Evolutionary conservation across 768 basidiomycete species (phyloP), one percentile per base, ranked within the genome.

Genomic region (Amanita subjunquillea): DNA sequence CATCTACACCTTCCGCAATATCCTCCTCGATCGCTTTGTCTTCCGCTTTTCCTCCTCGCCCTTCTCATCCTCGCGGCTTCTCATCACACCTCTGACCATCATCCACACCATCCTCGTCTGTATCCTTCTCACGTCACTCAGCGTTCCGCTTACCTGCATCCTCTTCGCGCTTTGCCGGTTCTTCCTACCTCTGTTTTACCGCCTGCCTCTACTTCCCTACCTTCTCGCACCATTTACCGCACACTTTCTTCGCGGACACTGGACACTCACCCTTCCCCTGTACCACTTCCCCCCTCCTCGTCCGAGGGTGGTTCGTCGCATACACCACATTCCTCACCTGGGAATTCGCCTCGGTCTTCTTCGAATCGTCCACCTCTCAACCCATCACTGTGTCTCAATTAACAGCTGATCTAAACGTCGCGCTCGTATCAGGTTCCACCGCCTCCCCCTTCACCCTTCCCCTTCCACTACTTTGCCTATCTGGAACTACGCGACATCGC

Each of bases 401-500:
- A 6, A 72, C 79, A 2, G 62, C 76, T 1, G 78, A 86, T 48
- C 74, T 80, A 2, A 72, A 76, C 37, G 67, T 75, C 3, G 78
- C 75, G 3, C 67, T 87, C 5, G 68, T 87, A 8, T 82, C 85
- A 4, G 89, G 87, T 8, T 34, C 34, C 13, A 34, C 34, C 34
- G 6, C 34, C 4, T 41, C 48, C 20, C 20, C 3, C 82, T 15
- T 55, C 65, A 8, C 23, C 36, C 1, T 40, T 50, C 32, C 36
- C 73, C 25, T 84, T 79, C 65, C 75, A 76, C 39, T 76, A 83
- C 61, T 79, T 83, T 55, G 86, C 87, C 0, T 87, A 80, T 58
- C 66, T 74, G 0, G 87, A 90, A 55, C 71, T 91, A 38, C 65
- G 65, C 8, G 68, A 70, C 3, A 59, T 87, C 9, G 73, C 82